These are phyloP conservation scores for Mycena polygramma DNA, from an alignment of 768 basidiomycete genomes.

Conservation along the genomic window DNA sequence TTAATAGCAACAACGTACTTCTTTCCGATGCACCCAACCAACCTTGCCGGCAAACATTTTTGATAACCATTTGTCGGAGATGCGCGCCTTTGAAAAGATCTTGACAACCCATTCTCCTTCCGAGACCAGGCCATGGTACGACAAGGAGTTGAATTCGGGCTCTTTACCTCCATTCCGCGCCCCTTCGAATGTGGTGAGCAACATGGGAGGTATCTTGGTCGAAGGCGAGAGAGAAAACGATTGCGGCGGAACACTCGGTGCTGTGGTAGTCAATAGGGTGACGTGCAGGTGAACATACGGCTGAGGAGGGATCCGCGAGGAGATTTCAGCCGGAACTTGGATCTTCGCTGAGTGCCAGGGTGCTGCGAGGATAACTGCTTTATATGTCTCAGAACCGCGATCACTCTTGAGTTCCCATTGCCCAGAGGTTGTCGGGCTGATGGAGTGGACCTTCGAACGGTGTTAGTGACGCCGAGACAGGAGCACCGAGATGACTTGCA, in stretches of 20 bases:
- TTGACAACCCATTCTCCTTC: slow-evolving; percentile 83
- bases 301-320: slow-evolving; percentile 71
- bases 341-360: slow-evolving; percentile 84
- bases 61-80: slow-evolving; percentile 80
- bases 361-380: slow-evolving; percentile 86
- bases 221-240: slow-evolving; percentile 74
- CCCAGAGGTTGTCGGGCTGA: slow-evolving; percentile 58
- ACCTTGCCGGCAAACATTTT: slow-evolving; percentile 75
- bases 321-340: slow-evolving; percentile 60
- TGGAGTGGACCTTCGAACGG: slow-evolving; percentile 62
- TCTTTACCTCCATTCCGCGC: slow-evolving; percentile 63
- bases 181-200: slow-evolving; percentile 83
- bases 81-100: slow-evolving; percentile 79
- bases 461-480: slow-evolving; percentile 13
- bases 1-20: slow-evolving; percentile 57
- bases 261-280: slow-evolving; percentile 87
- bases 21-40: slow-evolving; percentile 87
- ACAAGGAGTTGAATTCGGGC: slow-evolving; percentile 90
- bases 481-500: slow-evolving; percentile 53
- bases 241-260: slow-evolving; percentile 66
- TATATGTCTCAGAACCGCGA: slow-evolving; percentile 66
- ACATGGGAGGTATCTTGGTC: slow-evolving; percentile 65
- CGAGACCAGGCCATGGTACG: slow-evolving; percentile 76
- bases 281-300: slow-evolving; percentile 91
- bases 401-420: slow-evolving; percentile 68